Base-by-base conservation (phyloP, 2,329 filamentous ascomycete genomes). In the Penicillium hordei region DNA sequence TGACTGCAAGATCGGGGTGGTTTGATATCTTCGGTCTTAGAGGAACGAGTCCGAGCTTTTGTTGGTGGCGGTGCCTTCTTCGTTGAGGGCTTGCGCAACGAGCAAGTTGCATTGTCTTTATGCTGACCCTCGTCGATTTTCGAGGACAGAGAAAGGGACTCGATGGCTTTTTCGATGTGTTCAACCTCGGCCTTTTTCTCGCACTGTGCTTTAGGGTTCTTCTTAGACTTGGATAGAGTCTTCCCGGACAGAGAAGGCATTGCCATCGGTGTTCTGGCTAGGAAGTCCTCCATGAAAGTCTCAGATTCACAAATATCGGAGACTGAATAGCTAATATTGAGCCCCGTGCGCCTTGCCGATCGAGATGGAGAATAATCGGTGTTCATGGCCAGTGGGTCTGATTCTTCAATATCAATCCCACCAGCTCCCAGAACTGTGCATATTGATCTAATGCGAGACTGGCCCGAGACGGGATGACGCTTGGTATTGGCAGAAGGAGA, bases 281-380 rank as follows among this genome's bases (percentile, higher is more conserved):
- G 9, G 5, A 19, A 6, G 10, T 50, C 27, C 17, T 55, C n/a
- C 5, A 23, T 3, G 5, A 33, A 53, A 23, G 27, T 12, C 5
- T 54, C 48, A 21, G 27, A 23, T 12, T 45, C 19, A 29, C 42
- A 17, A 33, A 43, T 10, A 25, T 57, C 63, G 19, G 60, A 53
- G 54, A 65, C 62, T n/a, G 67, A 68, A 50, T 67, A 68, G 34
- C 66, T 70, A 25, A 71, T 62, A 17, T 50, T 65, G 29, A 68
- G 58, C 38, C 52, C 57, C 13, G 38, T 43, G 4, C 51, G 36
- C 19, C 38, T 46, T n/a, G 40, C 21, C 8, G 54, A 17, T 15
- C 43, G 36, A 29, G 59, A 45, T 13, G 61, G 52, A 10, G 49
- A 33, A 21, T 31, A 39, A 23, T 58, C 31, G 6, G 40, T 21